Conservation (phyloP, 2,329 filamentous ascomycete species). For the Metarhizium guizhouense region DNA sequence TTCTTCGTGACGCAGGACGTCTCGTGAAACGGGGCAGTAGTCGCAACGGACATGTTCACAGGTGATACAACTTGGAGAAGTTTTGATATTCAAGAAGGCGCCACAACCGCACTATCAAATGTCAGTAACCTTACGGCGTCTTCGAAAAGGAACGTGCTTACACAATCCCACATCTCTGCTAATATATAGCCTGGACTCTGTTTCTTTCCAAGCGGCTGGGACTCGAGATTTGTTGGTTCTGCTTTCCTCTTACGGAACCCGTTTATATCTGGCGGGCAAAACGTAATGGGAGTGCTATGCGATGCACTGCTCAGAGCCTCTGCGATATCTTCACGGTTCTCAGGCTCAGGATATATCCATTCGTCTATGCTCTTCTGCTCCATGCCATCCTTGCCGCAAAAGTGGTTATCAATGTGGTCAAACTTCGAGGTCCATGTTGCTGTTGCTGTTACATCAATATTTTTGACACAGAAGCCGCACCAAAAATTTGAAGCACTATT, state of each 20-base stretch:
- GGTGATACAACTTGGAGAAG: neutral
- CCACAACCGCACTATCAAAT: neutral
- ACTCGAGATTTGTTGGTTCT: neutral
- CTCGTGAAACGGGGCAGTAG: neutral
- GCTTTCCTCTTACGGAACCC: neutral
- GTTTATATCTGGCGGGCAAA: neutral
- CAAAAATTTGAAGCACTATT: conserved; percentile 63
- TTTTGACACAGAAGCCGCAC: conserved; percentile 71
- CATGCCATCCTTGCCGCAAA: conserved; percentile 40
- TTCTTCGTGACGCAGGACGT: neutral
- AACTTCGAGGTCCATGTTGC: conserved; percentile 47
- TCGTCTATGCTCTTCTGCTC: conserved; percentile 38
- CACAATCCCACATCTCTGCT: conserved; percentile 5
- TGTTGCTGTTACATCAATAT: conserved; percentile 38
- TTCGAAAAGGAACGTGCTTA: neutral
- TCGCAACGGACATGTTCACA: neutral
- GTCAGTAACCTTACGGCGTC: neutral
- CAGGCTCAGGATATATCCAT: conserved; percentile 34
- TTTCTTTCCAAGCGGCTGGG: neutral
- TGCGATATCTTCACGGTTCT: conserved; percentile 10
- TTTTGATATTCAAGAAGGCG: neutral
- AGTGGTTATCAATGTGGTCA: conserved; percentile 70
- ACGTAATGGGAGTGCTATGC: conserved; percentile 4
- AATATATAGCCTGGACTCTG: neutral
- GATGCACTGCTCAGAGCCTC: conserved; percentile 6